Percentiles rank a stretch among this genome's conserved stretches.
These are phyloP conservation scores for Plantago lanceolata DNA, from an alignment of 305 asterid genomes.

Conservation along the genomic window DNA sequence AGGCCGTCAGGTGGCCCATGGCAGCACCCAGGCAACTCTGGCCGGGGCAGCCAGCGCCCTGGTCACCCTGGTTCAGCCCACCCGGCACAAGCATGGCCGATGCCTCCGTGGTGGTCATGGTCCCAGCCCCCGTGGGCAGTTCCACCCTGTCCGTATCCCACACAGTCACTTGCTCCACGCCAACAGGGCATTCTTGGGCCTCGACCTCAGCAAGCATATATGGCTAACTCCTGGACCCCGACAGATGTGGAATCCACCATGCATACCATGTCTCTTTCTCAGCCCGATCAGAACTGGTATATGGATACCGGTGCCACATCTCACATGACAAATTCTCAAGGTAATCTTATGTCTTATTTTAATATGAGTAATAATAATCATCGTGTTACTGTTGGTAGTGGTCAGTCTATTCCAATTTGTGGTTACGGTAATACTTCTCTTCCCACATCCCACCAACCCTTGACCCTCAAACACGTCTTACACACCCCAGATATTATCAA, in stretches of 20 bases:
- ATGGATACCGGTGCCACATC: slow-evolving; percentile 9
- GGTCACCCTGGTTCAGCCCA: too few species aligned
- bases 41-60: background rate
- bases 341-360: slow-evolving; percentile 5
- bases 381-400: background rate
- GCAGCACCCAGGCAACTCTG: background rate
- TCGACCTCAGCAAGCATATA: background rate
- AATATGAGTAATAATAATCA: background rate
- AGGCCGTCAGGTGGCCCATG: background rate
- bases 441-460: background rate
- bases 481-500: slow-evolving; percentile 4
- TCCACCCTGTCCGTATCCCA: slow-evolving; percentile 10
- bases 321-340: background rate
- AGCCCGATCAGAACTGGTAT: background rate
- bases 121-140: background rate
- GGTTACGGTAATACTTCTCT: background rate
- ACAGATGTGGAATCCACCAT: background rate
- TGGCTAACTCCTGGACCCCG: background rate
- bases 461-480: background rate
- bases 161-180: background rate
- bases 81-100: too few species aligned
- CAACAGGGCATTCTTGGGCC: background rate
- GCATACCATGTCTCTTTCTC: background rate
- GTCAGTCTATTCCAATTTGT: background rate
- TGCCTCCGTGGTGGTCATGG: background rate